Base-by-base conservation (phyloP, 805 yeast species). In the Lipomyces kockii region DNA sequence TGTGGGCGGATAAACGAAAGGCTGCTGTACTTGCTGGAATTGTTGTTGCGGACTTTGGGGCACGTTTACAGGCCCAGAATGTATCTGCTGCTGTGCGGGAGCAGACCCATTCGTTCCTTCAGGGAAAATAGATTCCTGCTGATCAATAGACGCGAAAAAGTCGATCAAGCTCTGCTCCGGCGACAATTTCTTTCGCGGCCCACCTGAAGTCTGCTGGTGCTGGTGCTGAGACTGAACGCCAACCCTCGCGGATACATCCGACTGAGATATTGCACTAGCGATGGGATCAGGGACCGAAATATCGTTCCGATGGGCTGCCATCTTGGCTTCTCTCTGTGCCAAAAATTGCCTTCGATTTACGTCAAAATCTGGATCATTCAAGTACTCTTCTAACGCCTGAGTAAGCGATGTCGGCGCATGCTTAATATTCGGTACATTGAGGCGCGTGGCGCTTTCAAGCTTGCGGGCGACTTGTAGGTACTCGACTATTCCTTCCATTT, bases 391-490 rank as follows among this genome's bases (percentile, higher is more conserved):
- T 69, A 95, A 84, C 14, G 96, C 88, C 43, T 87, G 84, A 2
- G 97, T 90, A 71, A 95, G 83, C 32, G 97, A 95, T 1, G 98
- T 93, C 27, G 98, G 98, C 1, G 98, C 98, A 79, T 95, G 99
- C 76, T 91, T 91, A 69, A 95, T 93, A 14, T 97, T 93, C 49
- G 99, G 99, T 43, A 95, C 97, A 74, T 89, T 93, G 71, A 94
- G 81, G 74, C 92, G 92, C 2, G 98, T 92, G 12, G 92, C 86
- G 75, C 87, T 86, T 78, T 91, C 97, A 71, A 91, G 82, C 77
- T 89, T 92, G 76, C 95, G 94, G 3, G 98, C 99, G 17, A 89
- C 87, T 74, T 96, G 87, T 74, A 95, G 83, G 78, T 90, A 95
- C 72, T 88, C 89, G 35, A 95, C 95, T 9, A 94, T 98, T 75